Evolutionary conservation across 768 basidiomycete species (phyloP).

Genomic region (Mycena floridula): DNA sequence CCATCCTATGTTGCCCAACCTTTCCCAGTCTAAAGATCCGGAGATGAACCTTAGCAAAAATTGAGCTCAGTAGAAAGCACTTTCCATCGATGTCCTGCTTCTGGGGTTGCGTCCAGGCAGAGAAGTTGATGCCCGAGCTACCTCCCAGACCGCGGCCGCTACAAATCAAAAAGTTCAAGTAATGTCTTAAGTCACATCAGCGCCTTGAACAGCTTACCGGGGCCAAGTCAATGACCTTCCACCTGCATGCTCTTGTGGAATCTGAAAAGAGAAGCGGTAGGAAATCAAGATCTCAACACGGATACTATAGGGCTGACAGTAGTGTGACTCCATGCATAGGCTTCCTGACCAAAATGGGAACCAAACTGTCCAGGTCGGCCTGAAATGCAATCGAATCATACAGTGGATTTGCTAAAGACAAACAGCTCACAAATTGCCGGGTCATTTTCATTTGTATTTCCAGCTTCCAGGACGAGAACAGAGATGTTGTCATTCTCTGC

Average conservation of each 20-base stretch:
- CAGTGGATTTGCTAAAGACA: too few species aligned
- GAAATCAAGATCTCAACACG: too few species aligned
- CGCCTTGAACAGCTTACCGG: too few species aligned
- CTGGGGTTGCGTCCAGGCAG: constrained; percentile 10
- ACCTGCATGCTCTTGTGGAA: constrained; percentile 8
- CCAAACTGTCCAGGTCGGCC: too few species aligned
- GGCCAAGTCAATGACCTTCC: constrained; percentile 7
- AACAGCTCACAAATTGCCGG: constrained; percentile 5
- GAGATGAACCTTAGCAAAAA: not conserved
- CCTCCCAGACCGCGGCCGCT: constrained; percentile 18
- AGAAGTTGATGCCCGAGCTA: constrained; percentile 13
- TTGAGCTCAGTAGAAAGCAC: not conserved
- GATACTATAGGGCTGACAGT: too few species aligned
- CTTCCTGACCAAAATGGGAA: constrained; percentile 13
- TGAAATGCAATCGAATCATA: too few species aligned
- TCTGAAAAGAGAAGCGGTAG: constrained; percentile 4
- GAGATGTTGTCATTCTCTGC: constrained; percentile 8
- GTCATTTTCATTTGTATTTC: constrained; percentile 9
- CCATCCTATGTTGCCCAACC: constrained; percentile 7
- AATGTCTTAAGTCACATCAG: too few species aligned
- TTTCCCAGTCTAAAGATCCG: constrained; percentile 8
- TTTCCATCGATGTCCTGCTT: constrained; percentile 14
- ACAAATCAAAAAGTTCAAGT: too few species aligned
- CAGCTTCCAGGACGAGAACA: constrained; percentile 13
- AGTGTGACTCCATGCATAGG: constrained; percentile 14